Percentiles rank a stretch among this genome's conserved stretches.
phyloP scores from a whole-genome alignment of 2,329 filamentous ascomycete species.

The Dothidotthia symphoricarpi region DNA sequence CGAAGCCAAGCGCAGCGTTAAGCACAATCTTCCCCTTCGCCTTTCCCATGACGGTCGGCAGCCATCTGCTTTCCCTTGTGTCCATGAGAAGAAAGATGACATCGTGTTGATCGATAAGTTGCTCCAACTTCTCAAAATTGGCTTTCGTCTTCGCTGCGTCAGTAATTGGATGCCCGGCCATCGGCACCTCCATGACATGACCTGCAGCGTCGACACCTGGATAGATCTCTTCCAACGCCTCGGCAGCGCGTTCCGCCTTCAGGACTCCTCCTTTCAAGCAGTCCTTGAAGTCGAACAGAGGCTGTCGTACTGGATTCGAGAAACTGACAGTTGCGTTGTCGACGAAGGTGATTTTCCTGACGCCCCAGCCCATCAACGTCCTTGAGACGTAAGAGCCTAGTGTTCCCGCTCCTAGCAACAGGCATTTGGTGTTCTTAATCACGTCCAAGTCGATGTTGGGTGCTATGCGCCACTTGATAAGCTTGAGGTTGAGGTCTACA shows the following conservation, averaged over 20 bases:
- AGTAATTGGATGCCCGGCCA: conserved; percentile 86
- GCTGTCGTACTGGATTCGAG: conserved; percentile 94
- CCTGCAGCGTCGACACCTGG: conserved; percentile 83
- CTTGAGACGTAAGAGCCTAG: conserved; percentile 91
- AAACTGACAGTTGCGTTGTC: conserved; percentile 93
- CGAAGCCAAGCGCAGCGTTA: conserved; percentile 94
- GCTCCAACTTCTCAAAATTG: conserved; percentile 73
- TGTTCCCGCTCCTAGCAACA: conserved; percentile 88
- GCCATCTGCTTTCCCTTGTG: conserved; percentile 88
- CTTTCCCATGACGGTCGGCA: conserved; percentile 95
- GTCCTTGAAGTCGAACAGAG: conserved; percentile 86
- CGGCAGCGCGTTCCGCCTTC: conserved; percentile 79
- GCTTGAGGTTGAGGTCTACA: conserved; percentile 91
- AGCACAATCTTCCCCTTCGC: conserved; percentile 90
- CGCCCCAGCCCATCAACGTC: conserved; percentile 92
- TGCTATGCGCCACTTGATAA: conserved; percentile 98
- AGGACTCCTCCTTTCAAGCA: conserved; percentile 79
- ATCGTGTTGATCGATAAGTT: conserved; percentile 80
- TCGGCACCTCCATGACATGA: conserved; percentile 81
- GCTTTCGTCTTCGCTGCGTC: conserved; percentile 67
- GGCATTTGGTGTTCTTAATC: conserved; percentile 85
- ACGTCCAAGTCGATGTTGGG: conserved; percentile 82
- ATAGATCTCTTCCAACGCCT: conserved; percentile 80
- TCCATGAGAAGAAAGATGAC: conserved; percentile 97
- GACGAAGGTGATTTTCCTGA: conserved; percentile 91